phyloP scores from a whole-genome alignment of 1,284 basidiomycete species.

The Bjerkandera adusta region DNA sequence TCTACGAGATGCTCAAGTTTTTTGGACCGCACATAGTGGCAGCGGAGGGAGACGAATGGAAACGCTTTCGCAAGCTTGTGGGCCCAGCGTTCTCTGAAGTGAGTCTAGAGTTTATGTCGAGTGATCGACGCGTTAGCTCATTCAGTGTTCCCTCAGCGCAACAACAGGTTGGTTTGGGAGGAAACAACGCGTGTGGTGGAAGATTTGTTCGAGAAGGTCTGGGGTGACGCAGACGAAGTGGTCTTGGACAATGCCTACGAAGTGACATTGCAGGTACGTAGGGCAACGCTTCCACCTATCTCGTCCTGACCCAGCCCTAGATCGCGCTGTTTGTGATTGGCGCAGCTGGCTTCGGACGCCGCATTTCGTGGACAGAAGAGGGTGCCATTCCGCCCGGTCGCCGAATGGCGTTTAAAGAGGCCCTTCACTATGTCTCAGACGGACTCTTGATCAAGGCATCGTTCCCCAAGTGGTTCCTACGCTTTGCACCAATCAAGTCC shows the following conservation, averaged over 20 bases:
- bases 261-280: constrained; percentile 42
- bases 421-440: constrained; percentile 43
- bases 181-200: constrained; percentile 38
- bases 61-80: constrained; percentile 6
- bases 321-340: constrained; percentile 53
- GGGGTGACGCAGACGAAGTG: constrained; percentile 25
- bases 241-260: constrained; percentile 27
- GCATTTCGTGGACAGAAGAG: constrained; percentile 19
- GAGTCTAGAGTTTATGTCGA: not conserved
- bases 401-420: constrained; percentile 30
- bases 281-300: not conserved
- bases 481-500: constrained; percentile 33
- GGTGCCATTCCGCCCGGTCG: constrained; percentile 13
- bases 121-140: not conserved
- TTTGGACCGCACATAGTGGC: constrained; percentile 10
- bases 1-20: constrained; percentile 4
- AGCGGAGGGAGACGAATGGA: constrained; percentile 10
- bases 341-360: constrained; percentile 38
- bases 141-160: constrained; percentile 30
- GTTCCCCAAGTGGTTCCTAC: constrained; percentile 42
- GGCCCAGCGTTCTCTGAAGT: constrained; percentile 12
- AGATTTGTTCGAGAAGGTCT: constrained; percentile 33
- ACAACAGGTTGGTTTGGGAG: constrained; percentile 53
- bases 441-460: constrained; percentile 41
- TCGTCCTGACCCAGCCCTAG: constrained; percentile 25